Conservation (phyloP, 2,329 filamentous ascomycete genomes). For the Aspergillus texensis region DNA sequence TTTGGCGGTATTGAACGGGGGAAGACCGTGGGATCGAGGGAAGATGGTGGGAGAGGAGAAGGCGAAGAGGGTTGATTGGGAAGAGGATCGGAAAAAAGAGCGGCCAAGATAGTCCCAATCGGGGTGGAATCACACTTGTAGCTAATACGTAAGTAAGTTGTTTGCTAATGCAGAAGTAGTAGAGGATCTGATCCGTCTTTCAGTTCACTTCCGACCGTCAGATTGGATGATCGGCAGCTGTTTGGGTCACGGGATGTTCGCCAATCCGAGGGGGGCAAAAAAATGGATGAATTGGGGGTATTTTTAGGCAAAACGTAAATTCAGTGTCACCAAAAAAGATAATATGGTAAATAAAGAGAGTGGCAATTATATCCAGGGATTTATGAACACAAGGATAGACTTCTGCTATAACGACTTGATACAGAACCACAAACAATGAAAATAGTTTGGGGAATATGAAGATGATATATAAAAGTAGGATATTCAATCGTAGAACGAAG, state of each 20-base stretch:
- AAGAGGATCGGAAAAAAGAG: slow-evolving; percentile 30
- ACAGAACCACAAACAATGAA: background rate
- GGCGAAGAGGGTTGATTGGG: slow-evolving; percentile 31
- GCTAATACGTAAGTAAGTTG: background rate
- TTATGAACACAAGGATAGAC: background rate
- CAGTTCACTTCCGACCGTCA: slow-evolving; percentile 11
- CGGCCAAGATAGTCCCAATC: slow-evolving; percentile 26
- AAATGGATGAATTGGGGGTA: background rate
- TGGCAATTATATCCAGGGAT: background rate
- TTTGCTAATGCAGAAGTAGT: slow-evolving; percentile 1
- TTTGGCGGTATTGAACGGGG: slow-evolving; percentile 76
- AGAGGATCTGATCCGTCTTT: slow-evolving; percentile 4
- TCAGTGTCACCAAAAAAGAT: background rate
- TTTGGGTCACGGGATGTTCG: slow-evolving; percentile 17
- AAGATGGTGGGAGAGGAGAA: slow-evolving; percentile 23
- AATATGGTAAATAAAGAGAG: background rate
- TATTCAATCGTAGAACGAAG: background rate
- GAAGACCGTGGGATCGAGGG: background rate
- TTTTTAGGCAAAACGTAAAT: background rate
- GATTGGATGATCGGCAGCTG: slow-evolving; percentile 13
- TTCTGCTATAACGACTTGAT: background rate
- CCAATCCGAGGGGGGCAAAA: slow-evolving; percentile 3
- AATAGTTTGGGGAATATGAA: background rate
- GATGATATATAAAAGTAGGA: background rate
- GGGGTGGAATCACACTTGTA: slow-evolving; percentile 8